A percentile compares a stretch with the other conserved stretches of the same genome.
Evolutionary conservation across 169 alveolate species (phyloP).

Genomic region (Eimeria falciformis): DNA sequence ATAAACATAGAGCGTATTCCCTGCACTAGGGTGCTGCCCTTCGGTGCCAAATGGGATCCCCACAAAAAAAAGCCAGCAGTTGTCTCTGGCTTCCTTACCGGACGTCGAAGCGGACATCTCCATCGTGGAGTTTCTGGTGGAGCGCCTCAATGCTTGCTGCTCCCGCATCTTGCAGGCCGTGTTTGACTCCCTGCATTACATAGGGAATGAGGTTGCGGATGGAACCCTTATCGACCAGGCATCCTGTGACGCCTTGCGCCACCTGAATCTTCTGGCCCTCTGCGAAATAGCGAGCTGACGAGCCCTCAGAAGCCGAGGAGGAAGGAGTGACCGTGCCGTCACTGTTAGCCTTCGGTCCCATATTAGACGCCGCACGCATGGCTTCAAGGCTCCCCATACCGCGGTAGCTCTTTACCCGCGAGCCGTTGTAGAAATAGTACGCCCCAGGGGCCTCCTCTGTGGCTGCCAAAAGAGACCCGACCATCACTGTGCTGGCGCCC

Average conservation of each 20-base stretch:
- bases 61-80: background rate
- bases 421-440: constrained; percentile 91
- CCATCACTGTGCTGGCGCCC: constrained; percentile 96
- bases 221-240: constrained; percentile 91
- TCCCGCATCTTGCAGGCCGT: constrained; percentile 80
- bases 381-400: constrained; percentile 87
- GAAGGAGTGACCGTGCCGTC: constrained; percentile 47
- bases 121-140: constrained; percentile 65
- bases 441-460: constrained; percentile 97
- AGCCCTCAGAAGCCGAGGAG: constrained; percentile 58
- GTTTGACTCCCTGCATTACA: constrained; percentile 84
- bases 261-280: constrained; percentile 84
- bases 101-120: constrained; percentile 76
- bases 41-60: background rate
- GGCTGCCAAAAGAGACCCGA: constrained; percentile 94
- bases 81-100: constrained; percentile 54
- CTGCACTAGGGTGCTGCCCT: background rate
- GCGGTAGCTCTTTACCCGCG: constrained; percentile 83
- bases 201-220: constrained; percentile 89
- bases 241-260: constrained; percentile 93
- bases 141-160: constrained; percentile 54
- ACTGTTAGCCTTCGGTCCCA: constrained; percentile 1
- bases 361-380: constrained; percentile 75
- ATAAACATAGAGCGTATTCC: background rate
- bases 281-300: constrained; percentile 84